Evolutionary conservation across 176 grass and related monocot species (phyloP).

Genomic region (Cenchrus fungigraminus): DNA sequence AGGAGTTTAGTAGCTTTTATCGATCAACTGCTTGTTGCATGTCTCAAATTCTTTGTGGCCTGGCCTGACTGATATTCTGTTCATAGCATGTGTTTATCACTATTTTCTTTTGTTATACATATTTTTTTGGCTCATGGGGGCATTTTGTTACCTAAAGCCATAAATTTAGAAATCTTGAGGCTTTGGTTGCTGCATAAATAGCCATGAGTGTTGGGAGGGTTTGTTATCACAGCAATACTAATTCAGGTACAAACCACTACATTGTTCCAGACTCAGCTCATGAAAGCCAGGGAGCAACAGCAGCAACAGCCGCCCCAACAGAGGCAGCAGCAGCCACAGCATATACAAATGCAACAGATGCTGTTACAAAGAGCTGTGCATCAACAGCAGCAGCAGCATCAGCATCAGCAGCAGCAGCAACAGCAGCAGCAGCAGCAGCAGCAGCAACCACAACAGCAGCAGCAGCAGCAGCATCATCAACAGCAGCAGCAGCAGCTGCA

Average conservation of each 20-base stretch:
- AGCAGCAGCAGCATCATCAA: constrained; percentile 48
- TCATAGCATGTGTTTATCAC: constrained; percentile 21
- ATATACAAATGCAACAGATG: constrained; percentile 79
- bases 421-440: constrained; percentile 14
- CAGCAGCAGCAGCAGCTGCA: constrained; percentile 57
- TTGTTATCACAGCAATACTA: constrained; percentile 17
- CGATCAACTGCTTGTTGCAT: constrained; percentile 17
- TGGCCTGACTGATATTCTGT: background rate
- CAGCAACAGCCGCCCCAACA: constrained; percentile 59
- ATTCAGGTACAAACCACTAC: constrained; percentile 19
- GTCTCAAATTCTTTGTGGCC: constrained; percentile 18
- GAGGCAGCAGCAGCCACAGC: constrained; percentile 69
- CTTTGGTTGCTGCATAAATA: constrained; percentile 28
- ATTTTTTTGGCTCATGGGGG: background rate
- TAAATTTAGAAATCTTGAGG: constrained; percentile 5
- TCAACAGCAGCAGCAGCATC: constrained; percentile 48
- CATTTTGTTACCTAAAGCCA: constrained; percentile 10
- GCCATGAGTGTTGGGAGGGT: background rate
- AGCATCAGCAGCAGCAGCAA: constrained; percentile 16
- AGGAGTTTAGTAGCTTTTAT: background rate
- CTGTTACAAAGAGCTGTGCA: constrained; percentile 64
- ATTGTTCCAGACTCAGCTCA: constrained; percentile 79
- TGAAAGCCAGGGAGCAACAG: constrained; percentile 88
- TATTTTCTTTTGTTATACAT: background rate
- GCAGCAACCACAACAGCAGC: constrained; percentile 39